phyloP scores from a whole-genome alignment of 2,329 filamentous ascomycete species.

The Colletotrichum sojae region DNA sequence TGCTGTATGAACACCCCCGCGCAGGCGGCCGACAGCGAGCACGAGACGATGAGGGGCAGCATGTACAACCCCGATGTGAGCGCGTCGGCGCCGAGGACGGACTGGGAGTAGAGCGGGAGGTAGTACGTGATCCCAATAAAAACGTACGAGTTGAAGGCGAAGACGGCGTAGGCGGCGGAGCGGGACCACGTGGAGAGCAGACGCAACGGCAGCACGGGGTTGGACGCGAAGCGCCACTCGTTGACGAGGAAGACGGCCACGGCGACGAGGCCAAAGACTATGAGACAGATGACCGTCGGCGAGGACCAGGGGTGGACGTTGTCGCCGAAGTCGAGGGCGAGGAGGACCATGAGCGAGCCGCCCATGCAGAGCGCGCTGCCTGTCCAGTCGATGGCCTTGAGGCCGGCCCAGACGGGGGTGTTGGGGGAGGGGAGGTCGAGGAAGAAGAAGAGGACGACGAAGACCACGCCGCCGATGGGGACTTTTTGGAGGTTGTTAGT shows the following conservation, averaged over 20 bases:
- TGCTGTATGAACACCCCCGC: constrained; percentile 63
- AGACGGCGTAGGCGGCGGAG: constrained; percentile 76
- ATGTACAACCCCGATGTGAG: constrained; percentile 51
- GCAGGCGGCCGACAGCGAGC: constrained; percentile 42
- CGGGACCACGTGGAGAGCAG: constrained; percentile 62
- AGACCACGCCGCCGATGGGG: constrained; percentile 48
- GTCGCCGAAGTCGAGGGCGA: constrained; percentile 60
- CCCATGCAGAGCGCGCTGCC: constrained; percentile 58
- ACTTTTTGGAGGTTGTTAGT: constrained; percentile 45
- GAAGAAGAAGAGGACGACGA: constrained; percentile 48
- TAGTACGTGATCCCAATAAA: constrained; percentile 72
- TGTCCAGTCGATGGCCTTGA: constrained; percentile 69
- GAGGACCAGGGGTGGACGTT: constrained; percentile 82
- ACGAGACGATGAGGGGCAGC: constrained; percentile 48
- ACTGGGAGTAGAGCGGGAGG: constrained; percentile 63
- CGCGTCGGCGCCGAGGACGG: constrained; percentile 52
- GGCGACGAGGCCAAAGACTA: constrained; percentile 53
- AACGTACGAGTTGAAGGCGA: constrained; percentile 79
- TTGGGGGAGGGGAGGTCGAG: constrained; percentile 78
- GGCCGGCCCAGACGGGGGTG: constrained; percentile 72
- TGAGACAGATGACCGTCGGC: constrained; percentile 52
- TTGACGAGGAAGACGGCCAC: constrained; percentile 54
- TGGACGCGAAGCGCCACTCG: constrained; percentile 46
- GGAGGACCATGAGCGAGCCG: constrained; percentile 51
- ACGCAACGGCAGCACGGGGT: constrained; percentile 58